A percentile compares a stretch with the other conserved stretches of the same genome.
Evolutionary conservation across 129 eudicot genomes (phyloP).

Genomic region (Saposhnikovia divaricata): DNA sequence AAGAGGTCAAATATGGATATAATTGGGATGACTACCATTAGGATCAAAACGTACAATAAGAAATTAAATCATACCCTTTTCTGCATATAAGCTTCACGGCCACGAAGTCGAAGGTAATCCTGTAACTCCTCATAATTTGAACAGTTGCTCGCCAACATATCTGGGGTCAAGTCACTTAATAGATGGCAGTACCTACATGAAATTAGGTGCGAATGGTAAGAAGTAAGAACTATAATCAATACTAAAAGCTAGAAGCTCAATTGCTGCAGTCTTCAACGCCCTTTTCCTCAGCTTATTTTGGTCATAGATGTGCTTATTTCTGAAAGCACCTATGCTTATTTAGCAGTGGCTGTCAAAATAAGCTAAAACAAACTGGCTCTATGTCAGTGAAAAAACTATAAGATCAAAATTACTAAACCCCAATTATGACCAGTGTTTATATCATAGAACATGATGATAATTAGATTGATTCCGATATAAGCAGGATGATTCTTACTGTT

Average conservation of each 20-base stretch:
- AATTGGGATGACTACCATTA: background rate
- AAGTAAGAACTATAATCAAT: background rate
- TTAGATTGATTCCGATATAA: constrained; percentile 4
- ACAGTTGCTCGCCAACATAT: constrained; percentile 46
- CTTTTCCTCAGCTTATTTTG: background rate
- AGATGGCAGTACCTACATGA: constrained; percentile 84
- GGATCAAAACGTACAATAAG: background rate
- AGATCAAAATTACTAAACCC: background rate
- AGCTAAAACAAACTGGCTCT: background rate
- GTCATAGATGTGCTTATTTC: background rate
- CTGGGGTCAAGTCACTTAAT: constrained; percentile 81
- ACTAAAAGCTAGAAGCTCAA: background rate
- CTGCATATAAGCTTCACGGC: constrained; percentile 88
- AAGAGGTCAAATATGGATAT: background rate
- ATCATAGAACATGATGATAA: background rate
- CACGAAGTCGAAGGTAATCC: constrained; percentile 72
- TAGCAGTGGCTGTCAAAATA: background rate
- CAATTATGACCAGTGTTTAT: background rate
- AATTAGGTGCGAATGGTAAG: background rate
- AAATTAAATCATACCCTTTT: constrained; percentile 48
- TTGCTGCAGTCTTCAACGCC: background rate
- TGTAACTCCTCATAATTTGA: constrained; percentile 65
- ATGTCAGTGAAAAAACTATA: background rate
- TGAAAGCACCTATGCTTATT: background rate
- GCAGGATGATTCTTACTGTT: constrained; percentile 53